These are phyloP conservation scores for Harringtonia lauricola DNA, from an alignment of 2,329 filamentous ascomycete species.

Conservation along the genomic window DNA sequence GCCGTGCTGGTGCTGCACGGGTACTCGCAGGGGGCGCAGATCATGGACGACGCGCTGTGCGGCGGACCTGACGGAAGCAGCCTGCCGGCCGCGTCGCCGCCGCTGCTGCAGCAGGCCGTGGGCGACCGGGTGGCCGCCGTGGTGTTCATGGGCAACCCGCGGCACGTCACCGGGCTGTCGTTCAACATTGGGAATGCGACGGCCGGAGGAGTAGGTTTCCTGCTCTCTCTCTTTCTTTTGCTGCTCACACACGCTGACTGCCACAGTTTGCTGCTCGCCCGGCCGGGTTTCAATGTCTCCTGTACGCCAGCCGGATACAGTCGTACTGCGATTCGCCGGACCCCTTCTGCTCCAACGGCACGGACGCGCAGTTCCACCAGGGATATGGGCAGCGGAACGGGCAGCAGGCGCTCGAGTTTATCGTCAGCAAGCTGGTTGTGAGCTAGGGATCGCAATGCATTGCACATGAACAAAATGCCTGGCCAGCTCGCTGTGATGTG, in stretches of 20 bases:
- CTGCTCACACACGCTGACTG: constrained; percentile 15
- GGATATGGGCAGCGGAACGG: constrained; percentile 48
- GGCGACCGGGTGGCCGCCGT: constrained; percentile 41
- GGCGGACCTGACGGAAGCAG: constrained; percentile 16
- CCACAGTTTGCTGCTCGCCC: constrained; percentile 45
- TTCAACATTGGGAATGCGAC: constrained; percentile 49
- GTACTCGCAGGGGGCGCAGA: constrained; percentile 53
- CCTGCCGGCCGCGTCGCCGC: constrained; percentile 30
- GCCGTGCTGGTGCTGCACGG: constrained; percentile 47
- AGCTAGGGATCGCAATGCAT: no score
- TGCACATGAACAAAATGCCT: no score
- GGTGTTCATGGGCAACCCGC: constrained; percentile 50
- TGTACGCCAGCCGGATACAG: constrained; percentile 36
- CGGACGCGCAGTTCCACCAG: constrained; percentile 40
- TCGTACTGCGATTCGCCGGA: constrained; percentile 50
- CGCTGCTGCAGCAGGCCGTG: constrained; percentile 30
- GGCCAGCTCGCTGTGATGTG: no score
- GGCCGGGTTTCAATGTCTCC: constrained; percentile 39
- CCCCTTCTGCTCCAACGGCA: constrained; percentile 51
- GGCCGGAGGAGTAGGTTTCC: constrained; percentile 41
- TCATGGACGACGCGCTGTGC: constrained; percentile 47
- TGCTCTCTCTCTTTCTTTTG: constrained; percentile 41
- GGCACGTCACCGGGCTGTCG: constrained; percentile 36
- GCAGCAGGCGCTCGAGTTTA: constrained; percentile 41
- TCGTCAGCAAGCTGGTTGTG: constrained; percentile 35